A percentile compares a stretch with the other conserved stretches of the same genome.
phyloP scores from a whole-genome alignment of 352 stramenopile genomes.

The Phytophthora boehmeriae region DNA sequence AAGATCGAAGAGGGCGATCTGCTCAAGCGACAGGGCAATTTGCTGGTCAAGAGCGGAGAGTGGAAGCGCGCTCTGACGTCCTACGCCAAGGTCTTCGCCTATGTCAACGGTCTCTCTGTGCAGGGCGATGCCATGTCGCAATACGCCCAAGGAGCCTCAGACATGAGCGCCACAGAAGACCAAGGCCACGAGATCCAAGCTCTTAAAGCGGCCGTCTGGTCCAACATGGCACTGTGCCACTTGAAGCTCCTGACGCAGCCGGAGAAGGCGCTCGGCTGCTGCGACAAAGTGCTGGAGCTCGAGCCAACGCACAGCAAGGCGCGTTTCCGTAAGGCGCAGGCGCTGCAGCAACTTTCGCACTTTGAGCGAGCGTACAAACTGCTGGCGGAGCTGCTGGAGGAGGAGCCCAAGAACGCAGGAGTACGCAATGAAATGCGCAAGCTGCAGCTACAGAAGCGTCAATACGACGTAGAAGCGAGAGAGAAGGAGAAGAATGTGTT shows the following conservation, averaged over 20 bases:
- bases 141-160: slow-evolving; percentile 52
- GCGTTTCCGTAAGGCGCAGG: slow-evolving; percentile 83
- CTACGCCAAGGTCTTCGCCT: slow-evolving; percentile 85
- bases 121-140: slow-evolving; percentile 79
- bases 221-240: slow-evolving; percentile 86
- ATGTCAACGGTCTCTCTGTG: slow-evolving; percentile 81
- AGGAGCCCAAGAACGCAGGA: slow-evolving; percentile 74
- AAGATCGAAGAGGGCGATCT: slow-evolving; percentile 77
- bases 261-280: slow-evolving; percentile 62
- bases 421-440: slow-evolving; percentile 67
- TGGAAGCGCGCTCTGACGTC: slow-evolving; percentile 58
- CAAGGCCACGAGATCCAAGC: slow-evolving; percentile 63
- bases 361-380: slow-evolving; percentile 63
- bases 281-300: slow-evolving; percentile 77
- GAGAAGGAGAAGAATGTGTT: slow-evolving; percentile 66
- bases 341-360: slow-evolving; percentile 59
- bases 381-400: slow-evolving; percentile 53
- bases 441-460: slow-evolving; percentile 53
- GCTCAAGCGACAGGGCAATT: slow-evolving; percentile 83
- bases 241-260: slow-evolving; percentile 64
- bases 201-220: slow-evolving; percentile 74
- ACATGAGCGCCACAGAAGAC: slow-evolving; percentile 58
- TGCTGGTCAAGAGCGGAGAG: slow-evolving; percentile 65
- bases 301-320: slow-evolving; percentile 76
- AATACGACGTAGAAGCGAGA: slow-evolving; percentile 64